These are phyloP conservation scores for Heterobasidion occidentale DNA, from an alignment of 1,284 basidiomycete genomes.

Conservation along the genomic window DNA sequence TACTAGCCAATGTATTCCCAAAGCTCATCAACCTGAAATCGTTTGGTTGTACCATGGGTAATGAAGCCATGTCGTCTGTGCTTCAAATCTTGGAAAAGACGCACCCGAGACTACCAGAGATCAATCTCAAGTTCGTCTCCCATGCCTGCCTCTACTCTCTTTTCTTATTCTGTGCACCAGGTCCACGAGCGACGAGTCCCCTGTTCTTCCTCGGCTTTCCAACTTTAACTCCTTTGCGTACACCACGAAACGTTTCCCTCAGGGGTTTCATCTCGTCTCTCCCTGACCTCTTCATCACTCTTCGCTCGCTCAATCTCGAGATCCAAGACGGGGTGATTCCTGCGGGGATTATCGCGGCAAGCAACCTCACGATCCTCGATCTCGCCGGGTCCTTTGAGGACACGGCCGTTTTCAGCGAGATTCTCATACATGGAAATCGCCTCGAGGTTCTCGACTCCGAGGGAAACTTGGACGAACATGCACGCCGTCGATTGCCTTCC, in stretches of 20 bases:
- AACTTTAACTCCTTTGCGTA: too few species aligned
- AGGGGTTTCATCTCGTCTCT: slow-evolving; percentile 40
- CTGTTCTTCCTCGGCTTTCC: slow-evolving; percentile 41
- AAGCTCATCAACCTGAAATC: slow-evolving; percentile 50
- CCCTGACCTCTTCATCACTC: slow-evolving; percentile 40
- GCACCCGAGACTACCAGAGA: slow-evolving; percentile 41
- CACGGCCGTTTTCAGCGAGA: slow-evolving; percentile 44
- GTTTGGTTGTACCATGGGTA: slow-evolving; percentile 51
- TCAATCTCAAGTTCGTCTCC: slow-evolving; percentile 39
- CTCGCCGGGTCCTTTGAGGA: slow-evolving; percentile 49
- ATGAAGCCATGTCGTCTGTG: slow-evolving; percentile 43
- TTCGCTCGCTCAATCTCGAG: slow-evolving; percentile 50
- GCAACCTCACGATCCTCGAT: slow-evolving; percentile 55
- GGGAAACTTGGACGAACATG: slow-evolving; percentile 37
- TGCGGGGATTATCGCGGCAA: slow-evolving; percentile 40
- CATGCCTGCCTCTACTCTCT: background rate
- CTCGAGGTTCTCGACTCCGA: slow-evolving; percentile 52
- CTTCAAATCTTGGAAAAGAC: slow-evolving; percentile 42
- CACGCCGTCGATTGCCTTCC: slow-evolving; percentile 40
- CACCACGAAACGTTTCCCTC: slow-evolving; percentile 24
- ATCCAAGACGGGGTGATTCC: slow-evolving; percentile 47
- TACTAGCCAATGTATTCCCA: slow-evolving; percentile 60
- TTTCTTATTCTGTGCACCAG: slow-evolving; percentile 1
- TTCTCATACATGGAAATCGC: slow-evolving; percentile 53
- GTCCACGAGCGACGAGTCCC: slow-evolving; percentile 4